Base-by-base conservation (phyloP, 2,329 filamentous ascomycete genomes). In the Diaporthe eres region DNA sequence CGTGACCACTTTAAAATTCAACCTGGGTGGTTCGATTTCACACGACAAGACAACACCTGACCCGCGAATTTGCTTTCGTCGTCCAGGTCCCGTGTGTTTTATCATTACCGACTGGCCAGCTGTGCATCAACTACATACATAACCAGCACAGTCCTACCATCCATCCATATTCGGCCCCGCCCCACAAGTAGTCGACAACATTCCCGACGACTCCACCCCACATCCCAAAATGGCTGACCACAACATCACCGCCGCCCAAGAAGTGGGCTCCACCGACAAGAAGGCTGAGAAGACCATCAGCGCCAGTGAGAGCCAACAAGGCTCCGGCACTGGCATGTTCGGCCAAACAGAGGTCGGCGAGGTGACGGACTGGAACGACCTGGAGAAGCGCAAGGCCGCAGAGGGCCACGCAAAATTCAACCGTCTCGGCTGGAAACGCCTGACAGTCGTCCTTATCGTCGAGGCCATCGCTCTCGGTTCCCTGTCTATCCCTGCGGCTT, bases 391-490 rank as follows among this genome's bases (percentile, higher is more conserved):
- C 77, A 88, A 87, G 80, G 83, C 83, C 17, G 84, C 83, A 9
- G 80, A 86, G 78, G 88, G 88, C 74, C 81, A 83, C 67, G 86
- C 86, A 19, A 85, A 88, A 74, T 90, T 90, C 81, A 83, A 88
- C 77, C 86, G 87, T 55, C 85, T 90, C 31, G 89, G 89, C 72
- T 90, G 89, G 89, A 90, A 90, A 81, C 87, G 89, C 17, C 85
- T 90, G 47, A 89, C 88, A 3, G 82, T 90, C 31, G 86, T 90
- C 39, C 85, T 90, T 76, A 89, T 90, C 76, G 89, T 90, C 79
- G 88, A 90, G 82, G 89, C 89, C 73, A 89, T 90, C 77, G 89
- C 89, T 7, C 87, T 90, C 22, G 89, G 89, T 63, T 86, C 84
- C 75, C 82, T 90, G 71, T 88, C 87, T 77, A 84, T 90, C 63